A percentile compares a stretch with the other conserved stretches of the same genome.
These are phyloP conservation scores for Crepidotus variabilis DNA, from an alignment of 768 basidiomycete species.

Conservation along the genomic window DNA sequence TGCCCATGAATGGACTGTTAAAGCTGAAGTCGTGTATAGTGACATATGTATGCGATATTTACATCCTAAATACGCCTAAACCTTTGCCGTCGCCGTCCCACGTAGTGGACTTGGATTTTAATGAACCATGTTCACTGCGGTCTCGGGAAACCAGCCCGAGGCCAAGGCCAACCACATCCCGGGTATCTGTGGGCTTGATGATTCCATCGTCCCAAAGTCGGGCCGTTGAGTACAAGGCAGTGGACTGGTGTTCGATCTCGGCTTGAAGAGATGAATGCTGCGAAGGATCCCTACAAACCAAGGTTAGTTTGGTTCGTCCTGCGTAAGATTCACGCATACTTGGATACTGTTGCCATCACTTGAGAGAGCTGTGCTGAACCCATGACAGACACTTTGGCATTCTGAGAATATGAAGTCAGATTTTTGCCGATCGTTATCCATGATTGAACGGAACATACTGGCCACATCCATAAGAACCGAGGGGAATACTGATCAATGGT, in stretches of 20 bases:
- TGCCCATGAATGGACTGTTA: neutral
- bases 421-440: neutral
- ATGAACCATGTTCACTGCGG: slow-evolving; percentile 10
- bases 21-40: too few relatives aligned
- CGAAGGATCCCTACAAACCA: slow-evolving; percentile 58
- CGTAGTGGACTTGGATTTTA: slow-evolving; percentile 35
- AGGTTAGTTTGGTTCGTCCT: neutral
- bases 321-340: slow-evolving; percentile 37
- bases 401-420: slow-evolving; percentile 37
- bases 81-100: slow-evolving; percentile 71
- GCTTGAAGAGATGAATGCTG: slow-evolving; percentile 72
- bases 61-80: slow-evolving; percentile 95
- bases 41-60: slow-evolving; percentile 10
- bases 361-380: slow-evolving; percentile 89
- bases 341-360: slow-evolving; percentile 89
- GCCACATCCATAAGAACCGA: slow-evolving; percentile 98
- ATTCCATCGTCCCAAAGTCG: slow-evolving; percentile 95
- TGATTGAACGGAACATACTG: slow-evolving; percentile 45
- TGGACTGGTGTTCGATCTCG: slow-evolving; percentile 88
- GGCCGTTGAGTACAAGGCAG: slow-evolving; percentile 83
- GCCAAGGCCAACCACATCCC: slow-evolving; percentile 85
- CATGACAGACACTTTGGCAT: slow-evolving; percentile 94
- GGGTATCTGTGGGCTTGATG: slow-evolving; percentile 84
- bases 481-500: slow-evolving; percentile 69
- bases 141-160: slow-evolving; percentile 70